Evolutionary conservation across 306 rosid genomes (phyloP), one percentile per base, ranked within the genome.

Genomic region (Cucumis hystrix): DNA sequence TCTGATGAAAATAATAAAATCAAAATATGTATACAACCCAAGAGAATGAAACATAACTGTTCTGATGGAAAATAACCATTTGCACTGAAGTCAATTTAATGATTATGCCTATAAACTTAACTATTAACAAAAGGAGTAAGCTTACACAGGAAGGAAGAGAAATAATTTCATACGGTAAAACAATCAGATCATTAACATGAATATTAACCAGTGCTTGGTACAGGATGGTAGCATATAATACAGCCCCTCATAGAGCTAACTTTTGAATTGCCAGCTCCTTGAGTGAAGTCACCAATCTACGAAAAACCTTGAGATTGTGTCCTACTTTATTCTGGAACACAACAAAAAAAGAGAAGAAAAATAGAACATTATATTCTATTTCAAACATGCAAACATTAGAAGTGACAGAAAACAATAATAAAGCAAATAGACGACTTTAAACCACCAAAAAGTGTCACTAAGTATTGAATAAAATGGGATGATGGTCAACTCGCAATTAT

Each of bases 301-400:
- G 80, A 69, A 95, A 92, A 77, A 95, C 91, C 90, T 89, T 95
- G 35, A 95, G 90, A 80, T 85, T 87, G 82, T 86, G 96, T 21
- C 96, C 97, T 70, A 95, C 75, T 88, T 92, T 90, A 62, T 88
- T 92, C 99, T 92, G 97, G 61, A 81, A 81, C 25, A 39, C 61
- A 70, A 78, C 41, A 23, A 45, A 16, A 0, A 60, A 30, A 20
- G 18, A 16, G 43, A 8, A 0, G 55, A 56, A 78, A 35, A 40
- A 56, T 3, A 54, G 13, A 13, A 15, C 20, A 59, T 58, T 9
- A 20, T 41, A 59, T 35, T 58, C 52, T 17, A 62, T 9, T 30
- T 57, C 51, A 55, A 6, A 37, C 54, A 57, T 20, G 17, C 54
- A n/a, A 52, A 41, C 13, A 7, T 33, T 33, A 33, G 10, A 74